Evolutionary conservation across 106 monocot genomes (phyloP).

Genomic region (Gastrodia elata): DNA sequence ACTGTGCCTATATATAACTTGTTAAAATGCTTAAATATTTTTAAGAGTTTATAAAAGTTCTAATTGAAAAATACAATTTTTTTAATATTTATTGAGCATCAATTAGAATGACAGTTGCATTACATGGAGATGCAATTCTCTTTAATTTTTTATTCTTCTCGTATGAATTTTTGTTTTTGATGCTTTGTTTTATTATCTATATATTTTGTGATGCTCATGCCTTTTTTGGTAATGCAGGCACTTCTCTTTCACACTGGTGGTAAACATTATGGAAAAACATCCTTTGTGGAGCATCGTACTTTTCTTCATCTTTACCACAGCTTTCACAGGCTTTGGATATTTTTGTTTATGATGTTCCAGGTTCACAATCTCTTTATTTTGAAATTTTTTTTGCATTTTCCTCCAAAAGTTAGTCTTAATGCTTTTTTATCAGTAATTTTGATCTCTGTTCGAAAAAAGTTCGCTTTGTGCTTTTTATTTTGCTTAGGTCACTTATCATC

Average conservation of each 20-base stretch:
- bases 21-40: too few species aligned
- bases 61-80: too few species aligned
- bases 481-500: background rate
- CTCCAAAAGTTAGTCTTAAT: background rate
- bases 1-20: too few species aligned
- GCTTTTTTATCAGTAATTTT: background rate
- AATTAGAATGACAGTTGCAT: too few species aligned
- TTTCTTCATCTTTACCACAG: constrained; percentile 97
- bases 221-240: background rate
- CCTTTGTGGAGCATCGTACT: constrained; percentile 90
- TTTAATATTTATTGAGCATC: too few species aligned
- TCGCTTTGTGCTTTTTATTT: background rate
- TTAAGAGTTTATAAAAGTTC: too few species aligned
- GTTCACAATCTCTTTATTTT: constrained; percentile 14
- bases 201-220: background rate
- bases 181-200: background rate
- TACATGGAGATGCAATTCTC: too few species aligned
- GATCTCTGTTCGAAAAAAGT: background rate
- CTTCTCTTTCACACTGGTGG: constrained; percentile 13
- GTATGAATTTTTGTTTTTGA: background rate
- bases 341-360: constrained; percentile 97
- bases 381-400: background rate
- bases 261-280: constrained; percentile 85
- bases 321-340: constrained; percentile 95
- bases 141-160: background rate